Conservation (phyloP, 371 early-diverging fungal genomes). For the Thermomucor indicae-seudaticae region DNA sequence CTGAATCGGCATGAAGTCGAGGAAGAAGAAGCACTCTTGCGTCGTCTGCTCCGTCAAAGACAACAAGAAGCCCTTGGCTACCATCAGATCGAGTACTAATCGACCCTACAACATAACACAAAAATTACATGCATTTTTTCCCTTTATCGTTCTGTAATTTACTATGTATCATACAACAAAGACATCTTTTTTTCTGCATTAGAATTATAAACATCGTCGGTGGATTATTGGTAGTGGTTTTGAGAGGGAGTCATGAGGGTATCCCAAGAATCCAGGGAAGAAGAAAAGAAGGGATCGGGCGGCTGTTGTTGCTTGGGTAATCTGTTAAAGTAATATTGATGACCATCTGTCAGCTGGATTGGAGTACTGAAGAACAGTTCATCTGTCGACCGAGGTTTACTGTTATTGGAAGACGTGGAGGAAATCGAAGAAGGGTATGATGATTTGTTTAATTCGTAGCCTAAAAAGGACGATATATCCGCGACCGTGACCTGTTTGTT, state of each 20-base stretch:
- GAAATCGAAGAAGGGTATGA: not conserved
- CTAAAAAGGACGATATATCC: conserved; percentile 10
- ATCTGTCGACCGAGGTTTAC: not conserved
- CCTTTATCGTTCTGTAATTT: conserved; percentile 1
- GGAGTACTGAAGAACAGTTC: conserved; percentile 12
- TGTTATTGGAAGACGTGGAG: not conserved
- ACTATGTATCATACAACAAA: not conserved
- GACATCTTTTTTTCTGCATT: conserved; percentile 1
- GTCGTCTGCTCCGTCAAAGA: conserved; percentile 9
- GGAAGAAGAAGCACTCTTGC: conserved; percentile 29
- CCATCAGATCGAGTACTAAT: conserved; percentile 4
- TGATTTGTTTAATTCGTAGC: conserved; percentile 4
- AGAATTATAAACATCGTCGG: too few species aligned
- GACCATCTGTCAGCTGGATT: conserved; percentile 11
- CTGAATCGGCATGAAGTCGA: conserved; percentile 33
- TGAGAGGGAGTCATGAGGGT: too few species aligned
- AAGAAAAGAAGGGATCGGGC: too few species aligned
- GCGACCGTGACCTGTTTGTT: not conserved
- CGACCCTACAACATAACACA: not conserved
- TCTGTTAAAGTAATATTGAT: too few species aligned
- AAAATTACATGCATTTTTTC: too few species aligned
- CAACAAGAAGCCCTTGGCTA: conserved; percentile 9
- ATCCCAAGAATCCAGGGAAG: too few species aligned
- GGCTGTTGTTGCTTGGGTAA: too few species aligned
- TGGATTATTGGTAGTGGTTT: too few species aligned